Evolutionary conservation across 2,329 filamentous ascomycete genomes (phyloP).

Genomic region (Colletotrichum costaricense): DNA sequence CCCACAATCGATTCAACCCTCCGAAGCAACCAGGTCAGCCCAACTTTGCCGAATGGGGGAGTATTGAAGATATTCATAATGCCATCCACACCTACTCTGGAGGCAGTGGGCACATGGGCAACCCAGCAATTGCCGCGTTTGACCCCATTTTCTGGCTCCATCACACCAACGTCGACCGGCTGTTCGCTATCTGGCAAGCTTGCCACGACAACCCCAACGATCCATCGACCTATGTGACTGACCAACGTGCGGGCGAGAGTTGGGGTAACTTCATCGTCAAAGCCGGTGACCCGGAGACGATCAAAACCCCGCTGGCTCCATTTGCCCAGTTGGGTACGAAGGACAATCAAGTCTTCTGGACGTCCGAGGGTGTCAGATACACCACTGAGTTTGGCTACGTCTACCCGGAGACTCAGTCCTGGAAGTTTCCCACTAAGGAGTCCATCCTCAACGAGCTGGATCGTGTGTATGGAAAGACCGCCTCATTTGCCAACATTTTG

Average conservation of each 20-base stretch:
- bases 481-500: conserved; percentile 30
- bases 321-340: conserved; percentile 37
- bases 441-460: conserved; percentile 37
- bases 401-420: conserved; percentile 43
- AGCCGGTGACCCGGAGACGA: conserved; percentile 37
- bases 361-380: conserved; percentile 41
- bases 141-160: conserved; percentile 73
- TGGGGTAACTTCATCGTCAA: conserved; percentile 46
- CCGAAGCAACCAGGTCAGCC: background rate
- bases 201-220: conserved; percentile 23
- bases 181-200: conserved; percentile 33
- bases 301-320: conserved; percentile 39
- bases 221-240: conserved; percentile 26
- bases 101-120: conserved; percentile 55
- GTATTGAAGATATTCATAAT: conserved; percentile 53
- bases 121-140: conserved; percentile 67
- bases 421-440: conserved; percentile 34
- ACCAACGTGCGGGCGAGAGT: background rate
- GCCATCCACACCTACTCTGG: conserved; percentile 48
- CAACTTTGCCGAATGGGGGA: conserved; percentile 23
- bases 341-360: conserved; percentile 41
- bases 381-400: conserved; percentile 42
- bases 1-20: conserved; percentile 22
- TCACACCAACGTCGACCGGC: conserved; percentile 30
- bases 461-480: conserved; percentile 22